phyloP scores from a whole-genome alignment of 345 rosid genomes.

The Boechera divaricarpa region DNA sequence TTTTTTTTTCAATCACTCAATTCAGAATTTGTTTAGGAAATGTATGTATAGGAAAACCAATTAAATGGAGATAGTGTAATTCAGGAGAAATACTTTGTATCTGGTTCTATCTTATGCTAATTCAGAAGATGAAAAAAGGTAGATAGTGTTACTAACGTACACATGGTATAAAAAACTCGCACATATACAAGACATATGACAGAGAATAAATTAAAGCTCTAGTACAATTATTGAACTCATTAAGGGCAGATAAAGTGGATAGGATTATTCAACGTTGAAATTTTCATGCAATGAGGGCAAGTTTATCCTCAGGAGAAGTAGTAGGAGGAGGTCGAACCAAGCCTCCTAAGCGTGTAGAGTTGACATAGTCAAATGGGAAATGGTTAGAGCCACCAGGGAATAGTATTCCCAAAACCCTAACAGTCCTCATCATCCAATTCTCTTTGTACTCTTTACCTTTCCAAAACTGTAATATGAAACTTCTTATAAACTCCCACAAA shows the following conservation, averaged over 20 bases:
- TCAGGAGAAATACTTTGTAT: background rate
- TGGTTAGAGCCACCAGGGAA: conserved; percentile 52
- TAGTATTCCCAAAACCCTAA: conserved; percentile 43
- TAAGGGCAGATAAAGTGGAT: background rate
- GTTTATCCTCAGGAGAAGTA: conserved; percentile 26
- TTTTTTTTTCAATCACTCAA: background rate
- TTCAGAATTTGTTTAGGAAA: background rate
- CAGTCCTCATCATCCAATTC: conserved; percentile 42
- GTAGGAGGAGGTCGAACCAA: conserved; percentile 33
- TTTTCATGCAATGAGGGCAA: conserved; percentile 34
- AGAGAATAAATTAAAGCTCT: conserved; percentile 4
- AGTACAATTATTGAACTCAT: background rate
- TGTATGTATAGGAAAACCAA: background rate
- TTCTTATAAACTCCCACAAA: conserved; percentile 54
- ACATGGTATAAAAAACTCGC: background rate
- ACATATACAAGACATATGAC: background rate
- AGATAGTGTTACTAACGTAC: background rate
- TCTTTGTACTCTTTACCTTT: conserved; percentile 53
- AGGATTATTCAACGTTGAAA: background rate
- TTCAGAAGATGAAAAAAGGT: background rate
- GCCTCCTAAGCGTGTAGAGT: conserved; percentile 49
- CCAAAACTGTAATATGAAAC: conserved; percentile 43
- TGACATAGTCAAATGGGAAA: conserved; percentile 50
- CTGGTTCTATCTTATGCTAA: background rate
- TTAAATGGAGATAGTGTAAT: background rate